A percentile compares a stretch with the other conserved stretches of the same genome.
phyloP scores from a whole-genome alignment of 331 rosid species.

The Phaseolus coccineus region DNA sequence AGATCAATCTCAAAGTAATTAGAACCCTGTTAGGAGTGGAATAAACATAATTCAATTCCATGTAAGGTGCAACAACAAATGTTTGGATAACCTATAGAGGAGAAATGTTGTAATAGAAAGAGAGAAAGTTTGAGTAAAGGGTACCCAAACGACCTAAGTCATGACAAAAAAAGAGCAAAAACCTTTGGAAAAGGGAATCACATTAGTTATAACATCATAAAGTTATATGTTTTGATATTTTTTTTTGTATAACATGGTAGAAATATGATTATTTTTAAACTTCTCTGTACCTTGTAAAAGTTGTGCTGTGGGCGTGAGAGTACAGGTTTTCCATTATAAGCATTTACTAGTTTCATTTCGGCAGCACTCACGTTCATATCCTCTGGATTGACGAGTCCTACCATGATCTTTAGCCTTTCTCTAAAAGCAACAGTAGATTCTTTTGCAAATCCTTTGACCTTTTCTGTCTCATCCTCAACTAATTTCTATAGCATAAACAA shows the following conservation, averaged over 20 bases:
- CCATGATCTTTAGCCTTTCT: constrained; percentile 95
- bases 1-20: constrained; percentile 95
- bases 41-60: constrained; percentile 26
- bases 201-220: neutral
- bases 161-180: neutral
- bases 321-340: constrained; percentile 86
- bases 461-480: constrained; percentile 85
- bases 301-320: constrained; percentile 96
- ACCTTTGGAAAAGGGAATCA: neutral
- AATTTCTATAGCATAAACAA: constrained; percentile 63
- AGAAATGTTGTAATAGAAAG: neutral
- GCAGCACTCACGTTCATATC: constrained; percentile 80
- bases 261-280: neutral
- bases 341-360: constrained; percentile 78
- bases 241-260: neutral
- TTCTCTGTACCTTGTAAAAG: constrained; percentile 62
- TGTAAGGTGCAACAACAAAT: constrained; percentile 1
- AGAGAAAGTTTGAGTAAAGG: neutral
- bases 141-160: neutral
- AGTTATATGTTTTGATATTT: too few relatives aligned
- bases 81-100: neutral
- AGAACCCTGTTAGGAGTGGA: constrained; percentile 65
- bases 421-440: constrained; percentile 73
- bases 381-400: constrained; percentile 85
- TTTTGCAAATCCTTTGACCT: constrained; percentile 84